Conservation (phyloP, 1,284 basidiomycete genomes). For the Malassezia sympodialis region DNA sequence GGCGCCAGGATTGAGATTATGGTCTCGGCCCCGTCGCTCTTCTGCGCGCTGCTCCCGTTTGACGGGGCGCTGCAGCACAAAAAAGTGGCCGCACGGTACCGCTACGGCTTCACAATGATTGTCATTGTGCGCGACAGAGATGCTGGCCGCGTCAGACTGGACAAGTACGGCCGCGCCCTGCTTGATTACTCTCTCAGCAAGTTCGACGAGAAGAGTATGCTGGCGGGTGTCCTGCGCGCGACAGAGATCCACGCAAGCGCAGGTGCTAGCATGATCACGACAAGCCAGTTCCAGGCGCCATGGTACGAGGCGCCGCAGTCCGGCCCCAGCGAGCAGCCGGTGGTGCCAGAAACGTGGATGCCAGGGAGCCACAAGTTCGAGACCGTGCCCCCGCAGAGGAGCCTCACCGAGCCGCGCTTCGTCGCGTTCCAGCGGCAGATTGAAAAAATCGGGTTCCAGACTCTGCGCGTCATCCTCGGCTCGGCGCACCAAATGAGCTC, state of each 20-base stretch:
- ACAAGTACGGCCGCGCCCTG: constrained; percentile 45
- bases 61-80: constrained; percentile 48
- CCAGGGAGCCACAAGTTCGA: constrained; percentile 30
- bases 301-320: constrained; percentile 10
- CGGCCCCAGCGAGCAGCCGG: constrained; percentile 6
- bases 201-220: constrained; percentile 47
- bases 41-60: constrained; percentile 48
- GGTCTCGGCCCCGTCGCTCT: constrained; percentile 48
- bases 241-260: constrained; percentile 49
- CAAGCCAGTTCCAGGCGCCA: constrained; percentile 44
- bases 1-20: constrained; percentile 52
- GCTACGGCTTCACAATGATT: constrained; percentile 42
- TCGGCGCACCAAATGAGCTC: constrained; percentile 50
- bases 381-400: constrained; percentile 24
- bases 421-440: constrained; percentile 42
- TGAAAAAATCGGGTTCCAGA: constrained; percentile 23
- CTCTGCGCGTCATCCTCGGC: constrained; percentile 27
- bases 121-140: constrained; percentile 45
- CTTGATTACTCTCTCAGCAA: constrained; percentile 49
- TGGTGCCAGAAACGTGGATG: constrained; percentile 18
- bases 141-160: constrained; percentile 48
- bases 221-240: constrained; percentile 48
- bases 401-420: constrained; percentile 34
- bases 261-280: constrained; percentile 50
- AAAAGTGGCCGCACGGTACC: constrained; percentile 43